phyloP scores from a whole-genome alignment of 768 basidiomycete species.

The Trametes punicea region DNA sequence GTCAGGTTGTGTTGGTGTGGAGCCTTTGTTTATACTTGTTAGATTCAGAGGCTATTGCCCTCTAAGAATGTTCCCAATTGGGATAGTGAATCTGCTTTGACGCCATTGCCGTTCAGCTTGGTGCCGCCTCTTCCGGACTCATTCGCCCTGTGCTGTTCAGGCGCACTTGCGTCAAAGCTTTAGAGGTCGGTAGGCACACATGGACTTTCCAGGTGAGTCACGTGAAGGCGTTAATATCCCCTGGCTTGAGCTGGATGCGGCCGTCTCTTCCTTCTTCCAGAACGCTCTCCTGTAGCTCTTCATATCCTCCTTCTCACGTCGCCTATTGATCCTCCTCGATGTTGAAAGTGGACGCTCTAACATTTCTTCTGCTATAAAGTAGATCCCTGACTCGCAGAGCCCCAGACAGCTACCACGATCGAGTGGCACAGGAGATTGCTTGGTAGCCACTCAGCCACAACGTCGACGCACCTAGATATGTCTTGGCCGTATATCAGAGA shows the following conservation, averaged over 20 bases:
- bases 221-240: background rate
- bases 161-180: background rate
- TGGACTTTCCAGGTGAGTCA: background rate
- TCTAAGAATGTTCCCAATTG: background rate
- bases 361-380: no score
- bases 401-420: no score
- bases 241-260: background rate
- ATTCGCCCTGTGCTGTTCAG: background rate
- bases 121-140: background rate
- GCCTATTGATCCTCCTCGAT: no score
- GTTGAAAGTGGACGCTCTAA: no score
- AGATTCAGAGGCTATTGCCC: background rate
- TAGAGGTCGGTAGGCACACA: background rate
- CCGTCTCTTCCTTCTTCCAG: background rate
- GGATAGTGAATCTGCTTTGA: background rate
- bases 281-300: background rate
- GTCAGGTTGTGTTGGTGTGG: no score
- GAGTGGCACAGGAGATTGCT: no score
- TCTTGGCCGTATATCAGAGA: constrained; percentile 1
- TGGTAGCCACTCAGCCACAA: background rate
- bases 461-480: background rate
- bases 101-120: background rate
- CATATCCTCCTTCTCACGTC: background rate
- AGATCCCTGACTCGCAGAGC: no score
- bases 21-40: background rate